A percentile compares a stretch with the other conserved stretches of the same genome.
Evolutionary conservation across 352 stramenopile genomes (phyloP).

Genomic region (Globisporangium rhizosaccharum): DNA sequence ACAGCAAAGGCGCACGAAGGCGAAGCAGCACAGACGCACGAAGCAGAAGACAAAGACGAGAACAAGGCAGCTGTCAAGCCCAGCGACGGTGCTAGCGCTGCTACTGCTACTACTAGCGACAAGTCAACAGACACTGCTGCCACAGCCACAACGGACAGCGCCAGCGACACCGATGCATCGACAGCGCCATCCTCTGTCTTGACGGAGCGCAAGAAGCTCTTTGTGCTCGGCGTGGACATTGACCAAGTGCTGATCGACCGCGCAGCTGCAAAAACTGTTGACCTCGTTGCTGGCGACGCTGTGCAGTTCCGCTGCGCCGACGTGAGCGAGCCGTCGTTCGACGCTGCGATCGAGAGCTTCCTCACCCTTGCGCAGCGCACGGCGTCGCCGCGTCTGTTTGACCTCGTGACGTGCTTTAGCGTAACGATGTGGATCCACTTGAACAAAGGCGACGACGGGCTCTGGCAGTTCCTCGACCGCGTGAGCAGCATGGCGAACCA

Average conservation of each 20-base stretch:
- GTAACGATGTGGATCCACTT: slow-evolving; percentile 89
- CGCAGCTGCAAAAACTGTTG: slow-evolving; percentile 36
- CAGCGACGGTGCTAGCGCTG: not conserved
- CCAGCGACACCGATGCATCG: not conserved
- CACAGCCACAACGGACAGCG: not conserved
- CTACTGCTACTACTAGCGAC: not conserved
- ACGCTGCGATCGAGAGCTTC: slow-evolving; percentile 34
- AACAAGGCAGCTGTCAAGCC: not conserved
- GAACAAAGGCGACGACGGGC: slow-evolving; percentile 77
- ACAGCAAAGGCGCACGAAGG: not conserved
- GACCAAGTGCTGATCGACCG: slow-evolving; percentile 61
- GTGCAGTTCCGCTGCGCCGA: slow-evolving; percentile 57
- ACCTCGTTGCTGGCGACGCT: slow-evolving; percentile 19
- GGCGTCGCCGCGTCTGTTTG: slow-evolving; percentile 38
- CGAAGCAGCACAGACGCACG: not conserved
- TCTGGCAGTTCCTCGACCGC: slow-evolving; percentile 65
- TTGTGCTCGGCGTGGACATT: slow-evolving; percentile 69
- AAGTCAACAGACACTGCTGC: not conserved
- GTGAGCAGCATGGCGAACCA: slow-evolving; percentile 58
- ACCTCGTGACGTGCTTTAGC: slow-evolving; percentile 77
- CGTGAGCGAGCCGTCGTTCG: slow-evolving; percentile 45
- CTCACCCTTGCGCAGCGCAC: slow-evolving; percentile 34
- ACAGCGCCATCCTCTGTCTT: slow-evolving; percentile 8
- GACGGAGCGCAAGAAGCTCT: slow-evolving; percentile 31
- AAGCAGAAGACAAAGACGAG: not conserved